Conservation (phyloP, 305 asterid genomes). For the Plantago rigida region DNA sequence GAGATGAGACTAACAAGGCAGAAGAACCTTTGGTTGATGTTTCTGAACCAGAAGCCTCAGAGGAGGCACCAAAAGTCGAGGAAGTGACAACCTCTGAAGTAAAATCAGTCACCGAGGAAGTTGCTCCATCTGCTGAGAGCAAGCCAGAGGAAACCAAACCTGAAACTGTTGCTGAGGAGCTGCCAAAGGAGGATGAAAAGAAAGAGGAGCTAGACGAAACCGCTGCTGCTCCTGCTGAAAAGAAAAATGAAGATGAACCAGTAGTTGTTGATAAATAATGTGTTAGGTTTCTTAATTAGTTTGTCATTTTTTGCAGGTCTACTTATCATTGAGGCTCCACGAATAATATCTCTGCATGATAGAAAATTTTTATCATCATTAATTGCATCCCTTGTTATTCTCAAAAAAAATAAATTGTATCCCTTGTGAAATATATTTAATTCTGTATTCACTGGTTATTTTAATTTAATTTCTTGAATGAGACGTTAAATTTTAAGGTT, state of each 20-base stretch:
- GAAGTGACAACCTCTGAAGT: conserved; percentile 24
- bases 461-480: not conserved
- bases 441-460: not conserved
- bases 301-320: conserved; percentile 17
- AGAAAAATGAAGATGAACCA: conserved; percentile 9
- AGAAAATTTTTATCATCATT: not conserved
- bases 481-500: not conserved
- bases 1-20: conserved; percentile 26
- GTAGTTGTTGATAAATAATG: conserved; percentile 1
- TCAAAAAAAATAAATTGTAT: not conserved
- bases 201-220: conserved; percentile 31
- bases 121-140: not conserved
- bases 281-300: conserved; percentile 15
- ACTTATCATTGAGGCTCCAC: conserved; percentile 24
- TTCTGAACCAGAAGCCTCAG: conserved; percentile 30
- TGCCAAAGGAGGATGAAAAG: conserved; percentile 38
- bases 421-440: conserved; percentile 7
- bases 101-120: conserved; percentile 23
- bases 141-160: too few species aligned
- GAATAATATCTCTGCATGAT: not conserved
- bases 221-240: conserved; percentile 4
- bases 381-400: conserved; percentile 10
- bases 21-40: conserved; percentile 53
- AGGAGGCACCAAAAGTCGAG: conserved; percentile 37
- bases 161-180: not conserved